Evolutionary conservation across 331 rosid genomes (phyloP).

Genomic region (Pyracantha coccinea): DNA sequence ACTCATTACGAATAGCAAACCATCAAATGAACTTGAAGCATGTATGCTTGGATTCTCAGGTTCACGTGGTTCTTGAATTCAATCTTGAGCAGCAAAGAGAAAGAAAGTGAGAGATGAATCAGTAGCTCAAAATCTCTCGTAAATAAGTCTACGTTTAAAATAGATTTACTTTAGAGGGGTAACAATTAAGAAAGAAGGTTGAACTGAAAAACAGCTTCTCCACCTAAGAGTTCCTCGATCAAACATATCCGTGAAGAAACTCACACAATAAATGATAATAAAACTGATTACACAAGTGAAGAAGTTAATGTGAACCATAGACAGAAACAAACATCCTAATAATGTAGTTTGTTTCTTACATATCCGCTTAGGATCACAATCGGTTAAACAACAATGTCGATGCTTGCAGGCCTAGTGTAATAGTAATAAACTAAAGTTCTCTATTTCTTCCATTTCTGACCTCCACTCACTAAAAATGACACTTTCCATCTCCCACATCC

Average conservation of each 20-base stretch:
- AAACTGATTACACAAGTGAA: neutral
- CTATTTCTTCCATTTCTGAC: neutral
- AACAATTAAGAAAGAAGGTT: neutral
- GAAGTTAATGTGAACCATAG: neutral
- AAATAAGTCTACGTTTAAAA: neutral
- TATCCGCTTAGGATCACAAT: neutral
- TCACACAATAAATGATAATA: neutral
- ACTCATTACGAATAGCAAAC: slow-evolving; percentile 3
- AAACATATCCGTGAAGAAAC: neutral
- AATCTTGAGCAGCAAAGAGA: neutral
- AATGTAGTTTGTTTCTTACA: neutral
- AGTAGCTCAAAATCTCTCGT: neutral
- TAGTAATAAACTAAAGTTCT: neutral
- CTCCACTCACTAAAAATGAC: neutral
- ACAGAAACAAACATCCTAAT: neutral
- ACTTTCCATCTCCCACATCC: neutral
- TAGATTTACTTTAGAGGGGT: neutral
- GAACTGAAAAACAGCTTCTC: neutral
- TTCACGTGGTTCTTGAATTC: neutral
- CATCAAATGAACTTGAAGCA: neutral
- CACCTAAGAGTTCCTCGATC: neutral
- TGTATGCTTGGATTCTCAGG: neutral
- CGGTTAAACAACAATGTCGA: neutral
- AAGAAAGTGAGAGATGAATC: neutral
- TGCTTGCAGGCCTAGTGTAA: neutral